Conservation (phyloP, 2,329 filamentous ascomycete genomes). For the Sporothrix pallida region DNA sequence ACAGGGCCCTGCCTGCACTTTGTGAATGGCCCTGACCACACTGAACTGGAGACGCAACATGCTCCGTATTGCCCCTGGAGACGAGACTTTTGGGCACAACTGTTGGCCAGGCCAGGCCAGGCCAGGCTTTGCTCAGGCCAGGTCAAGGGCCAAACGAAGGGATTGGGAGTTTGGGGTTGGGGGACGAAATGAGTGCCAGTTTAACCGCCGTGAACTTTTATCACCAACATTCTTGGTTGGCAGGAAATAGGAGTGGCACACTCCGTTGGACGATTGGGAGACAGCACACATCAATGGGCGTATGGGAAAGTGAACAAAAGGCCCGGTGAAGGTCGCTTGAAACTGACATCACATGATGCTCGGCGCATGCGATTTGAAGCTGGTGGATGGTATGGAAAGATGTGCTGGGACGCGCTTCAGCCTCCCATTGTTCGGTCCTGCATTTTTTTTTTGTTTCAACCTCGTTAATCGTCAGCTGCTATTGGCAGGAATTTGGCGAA, state of each 20-base stretch:
- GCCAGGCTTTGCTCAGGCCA: not conserved
- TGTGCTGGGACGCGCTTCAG: not conserved
- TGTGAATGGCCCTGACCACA: not conserved
- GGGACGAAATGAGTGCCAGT: not conserved
- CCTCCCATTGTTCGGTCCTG: not conserved
- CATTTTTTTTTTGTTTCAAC: slow-evolving; percentile 6
- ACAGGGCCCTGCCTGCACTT: not conserved
- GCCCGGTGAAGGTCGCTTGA: not conserved
- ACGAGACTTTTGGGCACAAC: not conserved
- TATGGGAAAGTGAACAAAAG: not conserved
- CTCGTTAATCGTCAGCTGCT: not conserved
- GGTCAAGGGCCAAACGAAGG: not conserved
- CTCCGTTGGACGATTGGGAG: not conserved
- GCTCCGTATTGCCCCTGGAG: slow-evolving; percentile 15
- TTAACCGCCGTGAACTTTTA: not conserved
- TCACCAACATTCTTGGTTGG: not conserved
- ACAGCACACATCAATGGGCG: too few species aligned
- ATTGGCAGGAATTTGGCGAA: not conserved
- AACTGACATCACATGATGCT: slow-evolving; percentile 22
- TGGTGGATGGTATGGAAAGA: not conserved
- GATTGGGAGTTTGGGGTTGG: not conserved
- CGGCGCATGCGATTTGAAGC: slow-evolving; percentile 9
- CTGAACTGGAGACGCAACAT: not conserved
- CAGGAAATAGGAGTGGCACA: not conserved
- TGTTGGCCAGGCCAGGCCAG: not conserved